Base-by-base conservation (phyloP, 768 basidiomycete genomes). In the Paxillus involutus region DNA sequence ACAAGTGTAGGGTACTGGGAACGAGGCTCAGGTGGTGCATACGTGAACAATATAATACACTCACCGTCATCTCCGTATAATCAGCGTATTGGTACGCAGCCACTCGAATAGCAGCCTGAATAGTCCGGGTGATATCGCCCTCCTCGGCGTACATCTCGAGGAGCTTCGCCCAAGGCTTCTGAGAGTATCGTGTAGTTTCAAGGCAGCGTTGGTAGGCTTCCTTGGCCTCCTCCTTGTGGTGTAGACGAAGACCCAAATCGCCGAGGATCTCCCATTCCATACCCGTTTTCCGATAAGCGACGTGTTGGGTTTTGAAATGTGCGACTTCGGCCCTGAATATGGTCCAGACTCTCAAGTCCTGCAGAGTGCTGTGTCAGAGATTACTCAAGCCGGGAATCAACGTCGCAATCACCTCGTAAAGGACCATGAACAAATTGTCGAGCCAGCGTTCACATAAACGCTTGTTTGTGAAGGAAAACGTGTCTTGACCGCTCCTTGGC, bases 301-400 rank as follows among this genome's bases (percentile, higher is more conserved):
- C 90, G 59, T 97, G 95, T 69, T 98, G 96, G 3, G 94, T 95
- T 68, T 97, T 98, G 82, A 97, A 99, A 68, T 99, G 97, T 0
- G 95, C 94, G 11, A 98, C 91, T 67, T 98, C 97, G 3, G 97
- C 96, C 21, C 97, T 83, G 84, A 96, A 99, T 64, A 99, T 98
- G 1, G 97, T 99, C 89, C 96, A 98, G 4, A 99, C 91, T 14
- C 97, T 85, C 37, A 99, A 77, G 69, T 99, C 97, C 92, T 95
- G 57, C 7, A 40, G 2, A 29, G 35, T 10, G 17, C n/a, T 21
- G 40, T n/a, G 14, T 51, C 30, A 52, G 45, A 16, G 30, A 47
- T 30, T 21, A 21, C 17, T 4, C 7, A 39, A 9, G 2, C 3
- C 8, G 3, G 14, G n/a, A 12, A 36, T 17, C 24, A 4, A 4